Conservation (phyloP, 495 filamentous ascomycete species). For the Trichoderma asperelloides region DNA sequence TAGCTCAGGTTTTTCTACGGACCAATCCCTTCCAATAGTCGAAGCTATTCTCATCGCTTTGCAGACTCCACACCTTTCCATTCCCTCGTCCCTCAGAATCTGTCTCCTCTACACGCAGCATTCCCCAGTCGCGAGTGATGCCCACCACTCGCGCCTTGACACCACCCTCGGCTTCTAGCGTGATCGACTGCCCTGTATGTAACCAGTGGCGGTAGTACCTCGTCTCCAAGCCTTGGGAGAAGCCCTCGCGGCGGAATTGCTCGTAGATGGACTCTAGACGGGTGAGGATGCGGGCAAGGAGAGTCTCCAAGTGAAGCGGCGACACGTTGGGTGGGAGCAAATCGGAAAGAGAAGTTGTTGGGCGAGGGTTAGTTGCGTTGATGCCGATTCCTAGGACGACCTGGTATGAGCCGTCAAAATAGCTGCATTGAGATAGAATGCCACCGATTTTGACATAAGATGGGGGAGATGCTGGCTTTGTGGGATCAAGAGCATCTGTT, state of each 20-base stretch:
- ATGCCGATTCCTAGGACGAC: constrained; percentile 84
- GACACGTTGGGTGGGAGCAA: constrained; percentile 49
- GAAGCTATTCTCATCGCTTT: constrained; percentile 97
- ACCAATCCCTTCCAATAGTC: constrained; percentile 92
- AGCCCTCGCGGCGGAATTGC: constrained; percentile 63
- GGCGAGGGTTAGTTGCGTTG: constrained; percentile 77
- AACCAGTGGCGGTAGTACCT: constrained; percentile 85
- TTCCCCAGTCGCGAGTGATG: constrained; percentile 80
- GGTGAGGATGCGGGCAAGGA: constrained; percentile 75
- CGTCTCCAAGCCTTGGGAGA: constrained; percentile 59
- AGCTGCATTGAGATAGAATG: constrained; percentile 86
- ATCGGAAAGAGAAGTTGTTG: constrained; percentile 78
- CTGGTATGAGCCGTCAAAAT: constrained; percentile 66
- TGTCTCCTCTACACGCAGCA: constrained; percentile 76
- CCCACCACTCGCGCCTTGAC: constrained; percentile 74
- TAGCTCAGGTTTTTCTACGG: constrained; percentile 50
- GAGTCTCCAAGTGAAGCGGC: constrained; percentile 63
- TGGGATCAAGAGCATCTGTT: constrained; percentile 59
- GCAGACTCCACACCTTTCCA: constrained; percentile 71
- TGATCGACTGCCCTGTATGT: constrained; percentile 83
- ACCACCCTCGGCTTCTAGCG: constrained; percentile 74
- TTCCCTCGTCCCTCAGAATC: constrained; percentile 61
- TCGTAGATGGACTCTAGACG: constrained; percentile 71
- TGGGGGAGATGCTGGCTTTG: constrained; percentile 42
- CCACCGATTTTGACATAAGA: constrained; percentile 87